phyloP scores from a whole-genome alignment of 139 green algal genomes.

The Volvox africanus region DNA sequence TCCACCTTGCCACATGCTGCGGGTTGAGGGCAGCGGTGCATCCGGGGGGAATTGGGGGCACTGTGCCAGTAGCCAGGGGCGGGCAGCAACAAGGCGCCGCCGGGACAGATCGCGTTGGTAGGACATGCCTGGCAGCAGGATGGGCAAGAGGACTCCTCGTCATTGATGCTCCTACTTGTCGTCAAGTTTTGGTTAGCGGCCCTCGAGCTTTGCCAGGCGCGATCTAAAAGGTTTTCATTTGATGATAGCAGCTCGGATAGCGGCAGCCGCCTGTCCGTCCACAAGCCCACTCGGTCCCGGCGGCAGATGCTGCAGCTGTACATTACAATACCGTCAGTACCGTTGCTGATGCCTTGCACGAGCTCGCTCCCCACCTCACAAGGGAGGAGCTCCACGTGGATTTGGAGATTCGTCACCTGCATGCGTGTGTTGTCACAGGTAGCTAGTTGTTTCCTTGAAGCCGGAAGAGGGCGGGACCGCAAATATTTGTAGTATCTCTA shows the following conservation, averaged over 20 bases:
- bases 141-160: not conserved
- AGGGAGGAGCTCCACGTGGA: not conserved
- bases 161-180: not conserved
- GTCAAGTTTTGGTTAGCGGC: not conserved
- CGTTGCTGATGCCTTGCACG: not conserved
- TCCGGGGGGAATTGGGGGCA: not conserved
- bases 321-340: too few relatives aligned
- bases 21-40: not conserved
- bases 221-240: not conserved
- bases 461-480: too few relatives aligned
- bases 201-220: not conserved
- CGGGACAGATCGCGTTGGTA: not conserved
- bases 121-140: not conserved
- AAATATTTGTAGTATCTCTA: too few relatives aligned
- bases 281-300: not conserved
- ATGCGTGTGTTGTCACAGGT: too few relatives aligned
- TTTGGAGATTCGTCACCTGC: not conserved
- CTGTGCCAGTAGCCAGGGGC: slow-evolving; percentile 1
- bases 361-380: not conserved
- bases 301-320: not conserved
- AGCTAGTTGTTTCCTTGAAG: too few relatives aligned
- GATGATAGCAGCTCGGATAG: not conserved
- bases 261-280: not conserved
- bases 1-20: not conserved
- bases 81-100: not conserved